phyloP scores from a whole-genome alignment of 164 flowering plant genomes.

The Magnolia officinalis region DNA sequence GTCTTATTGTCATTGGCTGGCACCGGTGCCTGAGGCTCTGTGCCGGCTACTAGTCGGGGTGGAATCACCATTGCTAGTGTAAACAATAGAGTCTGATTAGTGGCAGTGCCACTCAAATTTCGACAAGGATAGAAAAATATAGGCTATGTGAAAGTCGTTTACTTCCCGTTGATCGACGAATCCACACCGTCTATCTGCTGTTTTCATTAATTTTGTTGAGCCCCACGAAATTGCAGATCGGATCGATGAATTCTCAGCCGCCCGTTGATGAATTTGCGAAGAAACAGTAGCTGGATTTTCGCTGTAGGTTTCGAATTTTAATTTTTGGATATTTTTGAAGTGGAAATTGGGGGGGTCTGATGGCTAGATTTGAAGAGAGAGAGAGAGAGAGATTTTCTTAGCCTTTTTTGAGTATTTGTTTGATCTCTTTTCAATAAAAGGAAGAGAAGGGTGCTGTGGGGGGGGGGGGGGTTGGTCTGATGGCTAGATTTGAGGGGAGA shows the following conservation, averaged over 20 bases:
- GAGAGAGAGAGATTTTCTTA: neutral
- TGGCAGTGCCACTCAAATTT: neutral
- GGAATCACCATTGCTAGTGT: neutral
- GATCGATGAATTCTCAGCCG: neutral
- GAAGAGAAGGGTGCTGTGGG: conserved; percentile 6
- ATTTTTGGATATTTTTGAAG: neutral
- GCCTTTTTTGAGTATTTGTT: neutral
- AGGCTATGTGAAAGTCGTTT: neutral
- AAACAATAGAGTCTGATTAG: neutral
- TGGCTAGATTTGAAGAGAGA: neutral
- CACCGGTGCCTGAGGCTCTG: neutral
- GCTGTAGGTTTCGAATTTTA: neutral
- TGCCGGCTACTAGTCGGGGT: conserved; percentile 13
- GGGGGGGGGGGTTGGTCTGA: too few species aligned
- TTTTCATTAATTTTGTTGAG: neutral
- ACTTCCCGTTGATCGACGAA: neutral
- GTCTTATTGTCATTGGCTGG: conserved; percentile 13
- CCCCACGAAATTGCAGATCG: neutral
- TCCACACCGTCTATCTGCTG: neutral
- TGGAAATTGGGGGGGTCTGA: neutral
- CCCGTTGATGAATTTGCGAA: neutral
- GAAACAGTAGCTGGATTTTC: neutral
- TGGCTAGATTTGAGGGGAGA: neutral
- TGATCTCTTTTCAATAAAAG: neutral
- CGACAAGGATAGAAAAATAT: neutral